Conservation (phyloP, 2,329 filamentous ascomycete genomes). For the Aspergillus clavatus region DNA sequence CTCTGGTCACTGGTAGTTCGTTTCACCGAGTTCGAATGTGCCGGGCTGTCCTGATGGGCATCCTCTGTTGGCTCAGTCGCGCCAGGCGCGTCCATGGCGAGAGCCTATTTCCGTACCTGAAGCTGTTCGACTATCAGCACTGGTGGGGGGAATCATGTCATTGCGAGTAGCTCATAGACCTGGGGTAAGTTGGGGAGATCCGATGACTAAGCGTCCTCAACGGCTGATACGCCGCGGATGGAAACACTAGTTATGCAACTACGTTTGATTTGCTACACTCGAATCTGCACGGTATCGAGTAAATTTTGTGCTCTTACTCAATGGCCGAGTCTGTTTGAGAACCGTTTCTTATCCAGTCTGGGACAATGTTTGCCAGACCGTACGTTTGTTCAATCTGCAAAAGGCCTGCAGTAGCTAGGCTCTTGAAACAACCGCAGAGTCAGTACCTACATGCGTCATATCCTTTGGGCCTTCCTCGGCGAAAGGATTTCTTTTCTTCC, state of each 20-base stretch:
- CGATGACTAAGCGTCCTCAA: background rate
- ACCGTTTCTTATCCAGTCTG: background rate
- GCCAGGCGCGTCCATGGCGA: constrained; percentile 38
- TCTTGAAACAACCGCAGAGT: constrained; percentile 27
- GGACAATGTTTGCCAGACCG: constrained; percentile 29
- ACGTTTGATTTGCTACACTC: background rate
- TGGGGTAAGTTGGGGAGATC: constrained; percentile 9
- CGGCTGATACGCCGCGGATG: background rate
- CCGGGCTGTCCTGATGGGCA: constrained; percentile 16
- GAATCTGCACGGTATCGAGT: too few relatives aligned
- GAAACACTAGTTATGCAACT: background rate
- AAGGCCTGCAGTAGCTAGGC: constrained; percentile 19
- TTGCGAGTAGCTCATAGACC: constrained; percentile 10
- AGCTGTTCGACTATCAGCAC: constrained; percentile 12
- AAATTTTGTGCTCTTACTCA: background rate
- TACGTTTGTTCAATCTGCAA: constrained; percentile 32
- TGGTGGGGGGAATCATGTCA: constrained; percentile 9
- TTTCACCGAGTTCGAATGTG: constrained; percentile 14
- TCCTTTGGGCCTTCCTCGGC: constrained; percentile 41
- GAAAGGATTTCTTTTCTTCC: constrained; percentile 63
- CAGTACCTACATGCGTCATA: constrained; percentile 33
- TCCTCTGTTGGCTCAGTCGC: constrained; percentile 24
- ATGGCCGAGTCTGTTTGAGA: background rate
- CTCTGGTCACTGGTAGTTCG: constrained; percentile 11
- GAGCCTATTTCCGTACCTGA: constrained; percentile 23